Evolutionary conservation across 83 land plant genomes (phyloP).

Genomic region (Thuja plicata): DNA sequence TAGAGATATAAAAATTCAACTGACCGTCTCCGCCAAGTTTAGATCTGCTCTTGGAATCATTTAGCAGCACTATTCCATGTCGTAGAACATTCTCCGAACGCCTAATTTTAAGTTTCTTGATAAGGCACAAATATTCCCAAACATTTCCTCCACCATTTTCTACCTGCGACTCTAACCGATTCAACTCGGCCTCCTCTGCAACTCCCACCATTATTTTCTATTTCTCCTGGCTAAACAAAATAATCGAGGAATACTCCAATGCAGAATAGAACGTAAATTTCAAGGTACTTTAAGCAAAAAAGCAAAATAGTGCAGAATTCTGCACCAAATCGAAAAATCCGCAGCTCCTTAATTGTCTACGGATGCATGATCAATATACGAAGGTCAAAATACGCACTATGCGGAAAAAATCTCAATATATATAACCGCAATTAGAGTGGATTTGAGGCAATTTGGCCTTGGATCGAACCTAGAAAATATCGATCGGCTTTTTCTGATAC

Average conservation of each 20-base stretch:
- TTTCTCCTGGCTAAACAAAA: neutral
- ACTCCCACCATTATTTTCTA: constrained; percentile 58
- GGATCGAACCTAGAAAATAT: constrained; percentile 1
- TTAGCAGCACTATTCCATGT: constrained; percentile 69
- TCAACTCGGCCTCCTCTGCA: constrained; percentile 53
- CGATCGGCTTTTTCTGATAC: neutral
- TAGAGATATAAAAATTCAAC: neutral
- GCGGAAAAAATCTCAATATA: neutral
- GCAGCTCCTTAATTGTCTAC: neutral
- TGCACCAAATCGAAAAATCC: neutral
- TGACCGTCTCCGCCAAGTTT: constrained; percentile 77
- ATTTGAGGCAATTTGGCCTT: neutral
- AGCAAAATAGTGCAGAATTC: neutral
- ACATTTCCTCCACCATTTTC: constrained; percentile 82
- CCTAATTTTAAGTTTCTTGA: constrained; percentile 73
- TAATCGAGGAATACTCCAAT: neutral
- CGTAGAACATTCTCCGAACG: constrained; percentile 70
- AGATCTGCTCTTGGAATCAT: constrained; percentile 67
- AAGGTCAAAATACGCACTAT: neutral
- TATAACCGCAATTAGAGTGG: neutral
- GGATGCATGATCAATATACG: neutral
- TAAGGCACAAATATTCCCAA: constrained; percentile 73
- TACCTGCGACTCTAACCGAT: constrained; percentile 71
- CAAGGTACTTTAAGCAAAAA: neutral
- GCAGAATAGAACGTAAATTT: neutral